Evolutionary conservation across 306 rosid species (phyloP).

Genomic region (Lupinus albus): DNA sequence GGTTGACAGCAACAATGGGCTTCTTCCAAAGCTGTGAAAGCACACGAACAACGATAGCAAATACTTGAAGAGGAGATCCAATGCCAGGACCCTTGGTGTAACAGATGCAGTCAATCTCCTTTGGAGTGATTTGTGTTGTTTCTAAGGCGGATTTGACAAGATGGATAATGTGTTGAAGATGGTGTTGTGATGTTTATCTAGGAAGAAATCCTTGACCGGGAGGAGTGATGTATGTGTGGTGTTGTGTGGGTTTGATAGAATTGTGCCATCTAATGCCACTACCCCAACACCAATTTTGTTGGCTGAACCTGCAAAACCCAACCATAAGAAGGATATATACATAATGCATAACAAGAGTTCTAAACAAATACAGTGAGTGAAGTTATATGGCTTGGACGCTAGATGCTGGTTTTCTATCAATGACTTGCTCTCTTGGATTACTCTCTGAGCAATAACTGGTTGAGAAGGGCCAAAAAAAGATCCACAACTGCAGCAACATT

Average conservation of each 20-base stretch:
- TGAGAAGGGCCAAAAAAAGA: slow-evolving; percentile 90
- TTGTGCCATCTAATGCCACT: too few relatives aligned
- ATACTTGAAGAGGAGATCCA: too few relatives aligned
- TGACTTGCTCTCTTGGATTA: slow-evolving; percentile 93
- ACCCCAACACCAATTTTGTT: too few relatives aligned
- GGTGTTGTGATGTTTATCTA: slow-evolving; percentile 92
- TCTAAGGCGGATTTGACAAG: slow-evolving; percentile 71
- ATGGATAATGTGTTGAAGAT: slow-evolving; percentile 73
- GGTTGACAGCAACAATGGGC: too few relatives aligned
- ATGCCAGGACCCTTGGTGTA: too few relatives aligned
- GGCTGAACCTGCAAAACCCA: too few relatives aligned
- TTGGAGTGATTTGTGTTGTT: slow-evolving; percentile 58
- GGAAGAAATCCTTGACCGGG: slow-evolving; percentile 98
- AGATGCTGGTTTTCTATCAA: slow-evolving; percentile 73
- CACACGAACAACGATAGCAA: too few relatives aligned
- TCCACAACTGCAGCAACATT: slow-evolving; percentile 69
- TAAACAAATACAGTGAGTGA: slow-evolving; percentile 55
- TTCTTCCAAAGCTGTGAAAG: too few relatives aligned
- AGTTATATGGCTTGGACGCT: slow-evolving; percentile 53
- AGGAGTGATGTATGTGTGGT: slow-evolving; percentile 88
- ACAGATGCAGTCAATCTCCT: slow-evolving; percentile 81
- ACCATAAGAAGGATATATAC: background rate
- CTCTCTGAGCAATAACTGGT: slow-evolving; percentile 83
- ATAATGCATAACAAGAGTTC: slow-evolving; percentile 16
- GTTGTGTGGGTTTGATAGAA: too few relatives aligned